Base-by-base conservation (phyloP, 75 land plant species). In the Azolla pinnata region DNA sequence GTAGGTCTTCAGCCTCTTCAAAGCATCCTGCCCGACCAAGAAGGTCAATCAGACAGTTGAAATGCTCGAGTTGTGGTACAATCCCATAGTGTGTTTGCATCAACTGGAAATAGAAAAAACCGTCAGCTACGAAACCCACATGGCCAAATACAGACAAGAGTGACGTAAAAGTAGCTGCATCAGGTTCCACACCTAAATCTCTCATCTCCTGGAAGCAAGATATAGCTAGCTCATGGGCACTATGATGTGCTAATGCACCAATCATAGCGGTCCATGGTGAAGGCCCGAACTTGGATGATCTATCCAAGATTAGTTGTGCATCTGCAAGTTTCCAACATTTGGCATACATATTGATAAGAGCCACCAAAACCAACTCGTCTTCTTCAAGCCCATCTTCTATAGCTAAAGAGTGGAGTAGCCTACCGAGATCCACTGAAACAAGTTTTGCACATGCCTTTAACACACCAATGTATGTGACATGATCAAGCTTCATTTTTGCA, bases 21-120 rank as follows among this genome's bases (percentile, higher is more conserved):
- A 77, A 64, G n/a, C 1, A 54, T 14, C 83, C 83, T 18, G 66
- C 66, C 25, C 74, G 66, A 24, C 71, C 71, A 12, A 81, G 69
- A 30, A 81, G 47, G 56, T 81, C 83, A 4, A 77, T 73, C 80
- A 81, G 66, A 54, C 70, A 66, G 30, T 58, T 58, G 38, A 69
- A 81, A 46, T 73, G 79, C 21, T 53, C 46, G 35, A 60, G 45
- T 34, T 49, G 46, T 8, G 85, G 81, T 35, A 64, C 50, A 20
- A 82, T 78, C 17, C 69, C 55, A 57, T 68, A 48, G 0, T 68
- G 32, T 16, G 57, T 32, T 31, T 32, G 54, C 85, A 82, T 82
- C 16, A 62, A 57, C 59, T 62, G 35, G 29, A 82, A 77, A 61
- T 54, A 67, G 2, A 34, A 42, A 34, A 60, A 50, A 12, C 72